Evolutionary conservation across 2,329 filamentous ascomycete genomes (phyloP), one percentile per base, ranked within the genome.

Genomic region (Lecanicillium sp.): DNA sequence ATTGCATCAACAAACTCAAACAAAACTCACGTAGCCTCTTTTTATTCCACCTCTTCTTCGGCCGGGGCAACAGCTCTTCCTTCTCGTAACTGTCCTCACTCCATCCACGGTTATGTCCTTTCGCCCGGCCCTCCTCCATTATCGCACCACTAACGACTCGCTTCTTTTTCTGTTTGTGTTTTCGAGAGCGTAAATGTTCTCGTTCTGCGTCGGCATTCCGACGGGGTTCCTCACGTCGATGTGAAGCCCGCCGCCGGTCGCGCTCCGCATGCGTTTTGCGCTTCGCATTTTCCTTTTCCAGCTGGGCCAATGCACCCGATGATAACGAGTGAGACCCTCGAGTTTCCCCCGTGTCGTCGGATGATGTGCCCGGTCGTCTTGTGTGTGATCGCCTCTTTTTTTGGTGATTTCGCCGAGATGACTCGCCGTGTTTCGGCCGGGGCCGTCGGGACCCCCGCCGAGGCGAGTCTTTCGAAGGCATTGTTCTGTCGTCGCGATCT

Each of bases 121-220:
- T 55, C 15, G 62, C 64, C 3, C 69, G 69, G 5, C 71, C 70
- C 43, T 87, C 82, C 52, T 87, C 83, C 48, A 84, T 64, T 14
- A 82, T 61, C 0, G 79, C 79, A 15, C 81, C 82, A 45, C 82
- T 87, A 15, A 83, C 79, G n/a, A 84, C 68, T 44, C 83, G 66
- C 41, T 69, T 70, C 52, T 77, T 76, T 46, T 69, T 71, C 30
- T 58, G 58, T 36, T 62, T 61, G 37, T 53, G 58, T 45, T 49
- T 65, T 29, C 60, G 56, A 10, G 62, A 56, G 32, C 54, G 50
- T 22, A 59, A 33, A 43, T 44, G 40, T 36, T 45, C 31, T 39
- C 40, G 33, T 39, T 44, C 42, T 27, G 25, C 33, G 14, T 41
- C 40, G n/a, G 37, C 30, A 6, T 45, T 39, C 27, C 39, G 19